These are phyloP conservation scores for Vaccinium vitisidaea DNA, from an alignment of 148 eudicot species.

Conservation along the genomic window DNA sequence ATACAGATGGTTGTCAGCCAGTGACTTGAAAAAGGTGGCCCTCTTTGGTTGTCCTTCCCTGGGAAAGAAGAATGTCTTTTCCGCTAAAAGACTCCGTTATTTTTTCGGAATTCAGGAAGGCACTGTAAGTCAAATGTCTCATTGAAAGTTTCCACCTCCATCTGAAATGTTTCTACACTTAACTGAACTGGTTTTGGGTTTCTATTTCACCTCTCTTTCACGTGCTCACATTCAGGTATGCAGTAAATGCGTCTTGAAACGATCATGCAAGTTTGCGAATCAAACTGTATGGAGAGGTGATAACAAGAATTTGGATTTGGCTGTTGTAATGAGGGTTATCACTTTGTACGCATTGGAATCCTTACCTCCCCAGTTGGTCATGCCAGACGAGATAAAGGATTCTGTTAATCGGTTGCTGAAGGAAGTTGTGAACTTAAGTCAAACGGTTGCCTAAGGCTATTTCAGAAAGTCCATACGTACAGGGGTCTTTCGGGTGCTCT, in stretches of 20 bases:
- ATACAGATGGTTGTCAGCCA: constrained; percentile 68
- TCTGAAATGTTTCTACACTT: neutral
- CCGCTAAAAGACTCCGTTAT: constrained; percentile 63
- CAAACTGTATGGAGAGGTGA: constrained; percentile 37
- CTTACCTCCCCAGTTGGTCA: constrained; percentile 40
- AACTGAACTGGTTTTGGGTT: neutral
- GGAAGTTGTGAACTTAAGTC: constrained; percentile 48
- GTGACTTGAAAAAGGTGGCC: constrained; percentile 70
- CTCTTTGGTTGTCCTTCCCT: constrained; percentile 75
- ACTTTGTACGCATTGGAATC: constrained; percentile 58
- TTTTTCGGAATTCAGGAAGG: constrained; percentile 56
- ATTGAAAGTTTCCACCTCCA: neutral
- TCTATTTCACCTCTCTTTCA: neutral
- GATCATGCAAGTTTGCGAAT: constrained; percentile 60
- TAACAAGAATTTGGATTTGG: constrained; percentile 39
- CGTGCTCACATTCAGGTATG: constrained; percentile 53
- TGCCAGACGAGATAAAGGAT: constrained; percentile 57
- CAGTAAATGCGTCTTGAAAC: constrained; percentile 46
- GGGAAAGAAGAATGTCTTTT: constrained; percentile 40
- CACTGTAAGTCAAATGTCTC: constrained; percentile 36
- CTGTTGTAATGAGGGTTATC: constrained; percentile 54
- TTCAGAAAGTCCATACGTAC: neutral
- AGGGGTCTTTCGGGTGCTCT: neutral
- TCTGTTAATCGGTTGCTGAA: constrained; percentile 54
- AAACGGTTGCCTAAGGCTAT: constrained; percentile 22